Conservation (phyloP, 345 rosid species). For the Camelina hispida region DNA sequence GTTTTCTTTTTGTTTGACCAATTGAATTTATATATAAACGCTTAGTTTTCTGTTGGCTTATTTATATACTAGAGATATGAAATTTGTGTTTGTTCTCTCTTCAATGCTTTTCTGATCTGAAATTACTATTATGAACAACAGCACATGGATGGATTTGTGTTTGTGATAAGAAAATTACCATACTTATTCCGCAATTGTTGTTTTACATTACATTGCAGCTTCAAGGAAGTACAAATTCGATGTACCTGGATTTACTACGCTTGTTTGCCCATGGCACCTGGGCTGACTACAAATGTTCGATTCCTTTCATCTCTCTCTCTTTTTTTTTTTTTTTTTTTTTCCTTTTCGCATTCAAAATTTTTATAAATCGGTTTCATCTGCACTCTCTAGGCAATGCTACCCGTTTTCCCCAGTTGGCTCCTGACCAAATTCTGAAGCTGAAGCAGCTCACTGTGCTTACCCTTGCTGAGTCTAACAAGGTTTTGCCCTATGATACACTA, state of each 20-base stretch:
- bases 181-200: neutral
- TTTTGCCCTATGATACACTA: constrained; percentile 79
- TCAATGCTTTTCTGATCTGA: too few relatives aligned
- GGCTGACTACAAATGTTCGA: constrained; percentile 88
- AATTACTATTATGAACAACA: too few relatives aligned
- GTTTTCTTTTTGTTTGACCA: too few relatives aligned
- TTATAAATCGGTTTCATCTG: constrained; percentile 4
- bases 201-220: too few relatives aligned
- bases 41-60: too few relatives aligned
- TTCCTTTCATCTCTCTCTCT: neutral
- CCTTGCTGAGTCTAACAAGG: constrained; percentile 91
- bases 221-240: constrained; percentile 68
- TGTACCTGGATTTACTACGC: constrained; percentile 62
- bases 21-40: too few relatives aligned
- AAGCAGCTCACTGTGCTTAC: constrained; percentile 96
- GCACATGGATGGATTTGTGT: too few relatives aligned
- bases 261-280: constrained; percentile 95
- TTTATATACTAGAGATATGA: too few relatives aligned
- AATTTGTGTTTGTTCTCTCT: too few relatives aligned
- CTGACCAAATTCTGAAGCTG: constrained; percentile 86
- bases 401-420: constrained; percentile 63
- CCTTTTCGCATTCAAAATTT: neutral
- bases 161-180: too few relatives aligned
- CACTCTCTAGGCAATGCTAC: constrained; percentile 59
- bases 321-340: neutral